phyloP scores from a whole-genome alignment of 1,284 basidiomycete genomes.

The Cronartium ribicola region DNA sequence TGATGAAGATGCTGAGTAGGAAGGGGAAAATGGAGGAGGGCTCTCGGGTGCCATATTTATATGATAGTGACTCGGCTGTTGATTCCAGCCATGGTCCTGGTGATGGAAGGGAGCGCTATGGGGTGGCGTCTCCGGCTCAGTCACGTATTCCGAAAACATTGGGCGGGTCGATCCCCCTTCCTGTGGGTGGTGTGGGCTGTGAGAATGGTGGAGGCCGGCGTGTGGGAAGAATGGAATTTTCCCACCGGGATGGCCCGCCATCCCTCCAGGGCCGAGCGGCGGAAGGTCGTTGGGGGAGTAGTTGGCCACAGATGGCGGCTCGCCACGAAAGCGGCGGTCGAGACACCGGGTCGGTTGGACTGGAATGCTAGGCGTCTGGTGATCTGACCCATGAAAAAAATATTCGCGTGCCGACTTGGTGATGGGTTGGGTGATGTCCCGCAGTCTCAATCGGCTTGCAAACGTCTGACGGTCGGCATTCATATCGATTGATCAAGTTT shows the following conservation, averaged over 20 bases:
- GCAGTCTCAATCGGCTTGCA: conserved; percentile 5
- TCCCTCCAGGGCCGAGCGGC: background rate
- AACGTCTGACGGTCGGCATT: conserved; percentile 1
- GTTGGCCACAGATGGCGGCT: background rate
- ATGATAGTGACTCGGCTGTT: background rate
- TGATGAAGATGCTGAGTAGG: conserved; percentile 20
- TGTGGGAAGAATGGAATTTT: background rate
- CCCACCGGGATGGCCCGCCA: background rate
- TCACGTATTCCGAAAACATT: background rate
- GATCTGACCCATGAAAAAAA: background rate
- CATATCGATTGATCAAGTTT: background rate
- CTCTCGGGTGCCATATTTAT: conserved; percentile 6
- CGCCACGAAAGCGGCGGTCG: conserved; percentile 1
- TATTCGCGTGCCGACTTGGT: conserved; percentile 5
- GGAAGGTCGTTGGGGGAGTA: background rate
- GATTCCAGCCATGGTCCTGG: conserved; percentile 1
- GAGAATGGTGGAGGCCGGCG: background rate
- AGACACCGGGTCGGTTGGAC: background rate
- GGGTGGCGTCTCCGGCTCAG: background rate
- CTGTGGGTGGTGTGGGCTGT: background rate
- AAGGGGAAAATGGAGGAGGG: conserved; percentile 6
- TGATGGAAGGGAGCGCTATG: background rate
- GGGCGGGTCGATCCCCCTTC: background rate
- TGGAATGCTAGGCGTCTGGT: background rate
- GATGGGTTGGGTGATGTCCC: conserved; percentile 7